Percentiles rank a stretch among this genome's conserved stretches.
Conservation (phyloP, 306 rosid genomes). For the Glycine latifolia region DNA sequence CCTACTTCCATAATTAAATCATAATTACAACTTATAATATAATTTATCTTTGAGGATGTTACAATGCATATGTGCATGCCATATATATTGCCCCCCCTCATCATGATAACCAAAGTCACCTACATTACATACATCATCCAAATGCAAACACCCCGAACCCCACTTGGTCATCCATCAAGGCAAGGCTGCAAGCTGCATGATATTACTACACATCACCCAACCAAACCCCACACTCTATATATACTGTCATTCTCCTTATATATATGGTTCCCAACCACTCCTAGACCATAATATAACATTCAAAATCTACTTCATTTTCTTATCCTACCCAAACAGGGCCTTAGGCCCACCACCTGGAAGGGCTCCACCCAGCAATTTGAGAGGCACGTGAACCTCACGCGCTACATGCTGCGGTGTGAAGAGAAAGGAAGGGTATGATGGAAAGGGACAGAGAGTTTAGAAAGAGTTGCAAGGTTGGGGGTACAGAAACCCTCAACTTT, state of each 20-base stretch:
- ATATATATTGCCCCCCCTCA: constrained; percentile 29
- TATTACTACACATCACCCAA: constrained; percentile 40
- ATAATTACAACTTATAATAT: too few relatives aligned
- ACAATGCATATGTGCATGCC: constrained; percentile 5
- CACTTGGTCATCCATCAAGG: constrained; percentile 12
- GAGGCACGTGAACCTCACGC: neutral
- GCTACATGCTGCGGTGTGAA: accelerated
- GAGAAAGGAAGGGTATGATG: neutral
- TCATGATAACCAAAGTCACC: constrained; percentile 6
- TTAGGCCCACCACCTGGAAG: too few relatives aligned
- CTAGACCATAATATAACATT: constrained; percentile 5
- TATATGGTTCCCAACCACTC: neutral
- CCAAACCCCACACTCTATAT: constrained; percentile 30
- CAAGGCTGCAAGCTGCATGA: constrained; percentile 41
- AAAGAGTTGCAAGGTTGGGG: neutral
- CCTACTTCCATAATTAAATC: too few relatives aligned
- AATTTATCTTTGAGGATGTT: too few relatives aligned
- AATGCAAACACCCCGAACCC: neutral
- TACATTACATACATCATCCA: constrained; percentile 21
- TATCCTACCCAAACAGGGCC: constrained; percentile 12
- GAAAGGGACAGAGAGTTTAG: constrained; percentile 42
- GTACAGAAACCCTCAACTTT: constrained; percentile 59
- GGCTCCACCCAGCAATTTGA: neutral
- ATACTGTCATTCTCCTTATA: neutral
- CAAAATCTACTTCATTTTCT: constrained; percentile 36